Percentiles rank a stretch among this genome's conserved stretches.
These are phyloP conservation scores for Ophiostoma piceae DNA, from an alignment of 2,329 filamentous ascomycete genomes.

Conservation along the genomic window DNA sequence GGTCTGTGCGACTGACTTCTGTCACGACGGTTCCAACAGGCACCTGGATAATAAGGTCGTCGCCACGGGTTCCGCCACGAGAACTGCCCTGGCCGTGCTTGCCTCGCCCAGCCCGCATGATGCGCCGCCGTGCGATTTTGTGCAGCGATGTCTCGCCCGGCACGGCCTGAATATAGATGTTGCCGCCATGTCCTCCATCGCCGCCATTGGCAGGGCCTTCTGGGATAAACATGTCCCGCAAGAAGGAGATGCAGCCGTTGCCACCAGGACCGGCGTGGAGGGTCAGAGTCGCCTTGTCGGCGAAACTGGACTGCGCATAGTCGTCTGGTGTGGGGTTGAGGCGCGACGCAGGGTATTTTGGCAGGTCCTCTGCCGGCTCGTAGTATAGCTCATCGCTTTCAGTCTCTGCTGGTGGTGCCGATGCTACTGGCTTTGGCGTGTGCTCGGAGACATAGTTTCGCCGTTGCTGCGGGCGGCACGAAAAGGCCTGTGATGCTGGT, in stretches of 20 bases:
- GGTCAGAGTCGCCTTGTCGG: constrained; percentile 75
- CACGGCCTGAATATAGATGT: constrained; percentile 89
- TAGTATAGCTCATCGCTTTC: not conserved
- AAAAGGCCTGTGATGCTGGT: not conserved
- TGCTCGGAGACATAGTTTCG: constrained; percentile 19
- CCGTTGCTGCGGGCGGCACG: not conserved
- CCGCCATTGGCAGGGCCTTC: constrained; percentile 92
- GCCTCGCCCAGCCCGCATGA: constrained; percentile 69
- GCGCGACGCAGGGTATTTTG: constrained; percentile 43
- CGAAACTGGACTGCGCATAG: constrained; percentile 76
- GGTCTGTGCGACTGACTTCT: constrained; percentile 74
- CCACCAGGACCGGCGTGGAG: constrained; percentile 77
- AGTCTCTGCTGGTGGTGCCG: not conserved
- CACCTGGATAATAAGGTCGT: constrained; percentile 82
- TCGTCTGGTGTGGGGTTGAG: constrained; percentile 80
- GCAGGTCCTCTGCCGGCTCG: constrained; percentile 27
- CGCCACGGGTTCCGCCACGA: constrained; percentile 70
- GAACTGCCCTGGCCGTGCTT: constrained; percentile 71
- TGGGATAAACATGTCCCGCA: constrained; percentile 82
- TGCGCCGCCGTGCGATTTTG: constrained; percentile 74
- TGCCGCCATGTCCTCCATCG: constrained; percentile 86
- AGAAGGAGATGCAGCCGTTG: constrained; percentile 88
- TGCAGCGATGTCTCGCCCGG: constrained; percentile 88
- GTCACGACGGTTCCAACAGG: constrained; percentile 87
- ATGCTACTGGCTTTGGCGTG: not conserved